Evolutionary conservation across 139 green algal species (phyloP).

Genomic region (Coelastrella sp.): DNA sequence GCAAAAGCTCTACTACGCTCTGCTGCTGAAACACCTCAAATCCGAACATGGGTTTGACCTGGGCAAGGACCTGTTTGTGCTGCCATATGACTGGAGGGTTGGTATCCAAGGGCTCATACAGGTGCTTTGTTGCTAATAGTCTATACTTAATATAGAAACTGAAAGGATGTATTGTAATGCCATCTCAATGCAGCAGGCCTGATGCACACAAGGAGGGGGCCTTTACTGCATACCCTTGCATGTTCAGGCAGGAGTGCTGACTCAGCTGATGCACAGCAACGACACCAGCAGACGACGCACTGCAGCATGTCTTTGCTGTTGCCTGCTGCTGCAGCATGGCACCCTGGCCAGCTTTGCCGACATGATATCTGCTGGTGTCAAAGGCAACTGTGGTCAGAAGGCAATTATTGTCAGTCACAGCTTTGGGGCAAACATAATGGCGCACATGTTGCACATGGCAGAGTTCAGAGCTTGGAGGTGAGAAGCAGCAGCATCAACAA

Average conservation of each 20-base stretch:
- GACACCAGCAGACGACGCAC: too few species aligned
- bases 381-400: constrained; percentile 31
- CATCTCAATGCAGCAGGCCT: too few species aligned
- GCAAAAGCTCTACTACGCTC: background rate
- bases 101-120: background rate
- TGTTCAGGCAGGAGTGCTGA: too few species aligned
- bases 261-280: too few species aligned
- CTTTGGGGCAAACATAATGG: constrained; percentile 22
- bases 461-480: constrained; percentile 36
- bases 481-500: constrained; percentile 16
- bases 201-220: too few species aligned
- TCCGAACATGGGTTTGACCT: background rate
- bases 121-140: background rate
- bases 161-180: too few species aligned
- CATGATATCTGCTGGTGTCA: background rate
- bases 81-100: constrained; percentile 14
- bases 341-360: background rate
- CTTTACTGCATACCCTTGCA: too few species aligned
- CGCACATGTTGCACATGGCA: constrained; percentile 6
- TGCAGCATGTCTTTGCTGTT: too few species aligned
- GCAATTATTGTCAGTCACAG: constrained; percentile 19
- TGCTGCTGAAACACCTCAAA: background rate
- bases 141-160: too few species aligned
- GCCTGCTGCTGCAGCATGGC: background rate
- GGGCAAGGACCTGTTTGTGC: background rate